Evolutionary conservation across 768 basidiomycete species (phyloP), one percentile per base, ranked within the genome.

Genomic region (Punctularia strigosozonata): DNA sequence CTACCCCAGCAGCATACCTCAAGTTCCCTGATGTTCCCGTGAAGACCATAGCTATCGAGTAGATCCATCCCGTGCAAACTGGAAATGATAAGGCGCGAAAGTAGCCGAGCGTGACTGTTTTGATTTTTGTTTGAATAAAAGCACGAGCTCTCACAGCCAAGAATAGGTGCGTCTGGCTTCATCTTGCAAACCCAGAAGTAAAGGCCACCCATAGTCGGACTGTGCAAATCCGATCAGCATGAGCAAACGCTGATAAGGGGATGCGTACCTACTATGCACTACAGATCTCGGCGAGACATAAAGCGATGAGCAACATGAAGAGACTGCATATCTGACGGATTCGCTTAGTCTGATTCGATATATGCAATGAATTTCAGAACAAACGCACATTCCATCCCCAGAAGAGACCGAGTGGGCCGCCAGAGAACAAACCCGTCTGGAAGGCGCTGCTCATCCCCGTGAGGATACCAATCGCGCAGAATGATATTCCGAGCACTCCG

Each of bases 151-250:
- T 54, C 50, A 70, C 69, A 76, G 15, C 73, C 74, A 4, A 75
- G 59, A 14, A 72, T 55, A 2, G 72, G 73, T 12, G 58, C 43
- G 34, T 72, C 62, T 0, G 72, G 70, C 46, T 73, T 73, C 70
- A 75, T 70, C 48, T 65, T 69, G 56, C 71, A 75, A 8, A 74
- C 73, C 74, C 73, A 75, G 49, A 75, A 77, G 51, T 76, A 77
- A 36, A 75, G 54, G 5, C 72, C 74, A 18, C 73, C 73, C 61
- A 75, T 66, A 3, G 72, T 71, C 1, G 72, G 71, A 40, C 68
- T 70, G 36, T 3, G 8, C 28, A 34, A 8, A 34, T 4, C 26
- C 13, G 6, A 13, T n/a, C 14, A n/a, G 14, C 1, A 25, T 14
- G 20, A 19, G 18, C n/a, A 2, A 13, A 30, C 12, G 15, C 5